Evolutionary conservation across 2,329 filamentous ascomycete species (phyloP).

Genomic region (Aspergillus ruber): DNA sequence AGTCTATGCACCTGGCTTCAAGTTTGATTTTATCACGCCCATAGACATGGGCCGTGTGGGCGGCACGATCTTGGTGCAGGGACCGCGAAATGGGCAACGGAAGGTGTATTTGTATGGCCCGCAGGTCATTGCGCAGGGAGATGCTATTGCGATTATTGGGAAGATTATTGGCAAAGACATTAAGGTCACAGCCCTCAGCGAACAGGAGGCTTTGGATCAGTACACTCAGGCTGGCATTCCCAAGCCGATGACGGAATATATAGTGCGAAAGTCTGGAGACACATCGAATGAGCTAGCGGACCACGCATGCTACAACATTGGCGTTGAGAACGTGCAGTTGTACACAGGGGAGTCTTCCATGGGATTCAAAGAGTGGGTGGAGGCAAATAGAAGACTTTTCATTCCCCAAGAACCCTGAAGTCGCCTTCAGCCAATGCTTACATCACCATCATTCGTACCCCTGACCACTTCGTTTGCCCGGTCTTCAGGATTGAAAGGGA

Average conservation of each 20-base stretch:
- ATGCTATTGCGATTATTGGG: constrained; percentile 23
- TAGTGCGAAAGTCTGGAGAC: background rate
- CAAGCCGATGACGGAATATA: constrained; percentile 8
- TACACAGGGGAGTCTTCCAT: constrained; percentile 24
- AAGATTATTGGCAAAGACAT: constrained; percentile 28
- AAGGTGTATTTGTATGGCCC: constrained; percentile 35
- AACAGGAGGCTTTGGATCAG: constrained; percentile 18
- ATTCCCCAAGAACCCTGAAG: too few species aligned
- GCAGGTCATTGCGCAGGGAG: constrained; percentile 23
- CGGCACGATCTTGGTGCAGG: constrained; percentile 34
- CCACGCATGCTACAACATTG: background rate
- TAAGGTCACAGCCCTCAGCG: constrained; percentile 13
- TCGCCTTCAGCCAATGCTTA: too few species aligned
- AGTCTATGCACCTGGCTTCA: constrained; percentile 22
- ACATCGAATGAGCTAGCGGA: constrained; percentile 8
- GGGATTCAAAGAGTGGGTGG: constrained; percentile 30
- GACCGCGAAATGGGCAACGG: constrained; percentile 16
- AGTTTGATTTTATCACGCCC: constrained; percentile 37
- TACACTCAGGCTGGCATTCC: constrained; percentile 10
- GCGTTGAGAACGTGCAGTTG: constrained; percentile 24
- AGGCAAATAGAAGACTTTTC: constrained; percentile 18
- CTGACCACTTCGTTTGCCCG: too few species aligned
- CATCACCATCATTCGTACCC: too few species aligned
- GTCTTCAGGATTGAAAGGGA: too few species aligned
- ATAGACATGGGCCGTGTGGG: constrained; percentile 42